These are phyloP conservation scores for Pythium coloratum DNA, from an alignment of 352 stramenopile genomes.

Conservation along the genomic window DNA sequence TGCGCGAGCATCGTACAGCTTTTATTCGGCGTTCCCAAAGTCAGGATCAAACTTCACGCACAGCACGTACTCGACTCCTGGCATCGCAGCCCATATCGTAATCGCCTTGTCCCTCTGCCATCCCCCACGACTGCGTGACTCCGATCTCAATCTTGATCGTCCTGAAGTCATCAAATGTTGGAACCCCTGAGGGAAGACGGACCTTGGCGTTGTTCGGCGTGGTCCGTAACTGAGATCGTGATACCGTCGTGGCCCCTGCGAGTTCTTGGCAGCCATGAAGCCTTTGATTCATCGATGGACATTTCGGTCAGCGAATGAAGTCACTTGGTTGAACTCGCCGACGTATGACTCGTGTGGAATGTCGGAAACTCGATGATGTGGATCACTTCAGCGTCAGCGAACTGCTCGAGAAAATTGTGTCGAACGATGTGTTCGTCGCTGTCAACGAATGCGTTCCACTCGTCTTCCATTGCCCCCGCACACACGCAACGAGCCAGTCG, in stretches of 20 bases:
- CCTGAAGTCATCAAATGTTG: conserved; percentile 36
- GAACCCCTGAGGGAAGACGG: conserved; percentile 38
- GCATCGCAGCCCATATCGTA: conserved; percentile 34
- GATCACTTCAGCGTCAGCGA: conserved; percentile 34
- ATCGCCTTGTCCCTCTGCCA: conserved; percentile 37
- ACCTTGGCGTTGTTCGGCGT: conserved; percentile 28
- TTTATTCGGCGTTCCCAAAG: conserved; percentile 41
- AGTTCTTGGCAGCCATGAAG: conserved; percentile 28
- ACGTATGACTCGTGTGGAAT: conserved; percentile 27
- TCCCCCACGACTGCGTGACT: conserved; percentile 38
- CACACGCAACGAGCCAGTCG: conserved; percentile 30
- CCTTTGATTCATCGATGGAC: conserved; percentile 19
- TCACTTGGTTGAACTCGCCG: conserved; percentile 10
- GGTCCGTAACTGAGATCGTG: conserved; percentile 37
- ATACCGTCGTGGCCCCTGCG: conserved; percentile 29
- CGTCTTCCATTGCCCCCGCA: conserved; percentile 40
- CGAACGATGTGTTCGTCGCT: conserved; percentile 27
- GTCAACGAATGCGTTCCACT: conserved; percentile 43
- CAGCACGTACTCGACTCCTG: conserved; percentile 44
- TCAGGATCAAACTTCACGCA: conserved; percentile 39
- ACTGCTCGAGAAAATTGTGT: conserved; percentile 40
- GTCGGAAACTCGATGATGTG: conserved; percentile 41
- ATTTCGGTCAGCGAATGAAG: conserved; percentile 14
- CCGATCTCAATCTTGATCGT: conserved; percentile 43
- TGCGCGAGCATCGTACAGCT: conserved; percentile 40